Base-by-base conservation (phyloP, 192 early-diverging fungal genomes). In the Linnemannia hyalina region DNA sequence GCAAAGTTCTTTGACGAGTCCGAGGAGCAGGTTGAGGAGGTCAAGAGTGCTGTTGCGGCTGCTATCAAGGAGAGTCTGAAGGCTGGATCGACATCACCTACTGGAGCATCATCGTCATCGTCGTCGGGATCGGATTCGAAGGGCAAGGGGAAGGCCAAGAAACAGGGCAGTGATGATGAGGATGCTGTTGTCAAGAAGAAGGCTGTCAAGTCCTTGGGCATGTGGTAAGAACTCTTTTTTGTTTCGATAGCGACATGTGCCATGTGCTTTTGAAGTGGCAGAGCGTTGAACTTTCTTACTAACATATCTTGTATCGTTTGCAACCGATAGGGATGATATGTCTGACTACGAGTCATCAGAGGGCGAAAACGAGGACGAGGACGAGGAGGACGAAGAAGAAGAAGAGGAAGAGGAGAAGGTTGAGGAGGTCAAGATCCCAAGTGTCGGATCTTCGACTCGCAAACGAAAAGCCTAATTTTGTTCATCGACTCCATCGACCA, bases 1-100 rank as follows among this genome's bases (percentile, higher is more conserved):
- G 86, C 92, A 1, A 90, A 95, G 36, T 99, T 94, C 74, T 89
- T 92, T 54, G 82, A 93, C 68, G 90, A 92, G 46, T 86, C 92
- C 42, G 95, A 95, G 81, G 91, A 95, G 55, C 90, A 93, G 15
- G 89, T 93, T 0, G 94, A 94, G 60, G 86, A 89, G 20, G 92
- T 95, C 13, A 93, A 93, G 70, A 72, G 73, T 22, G 91, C 93
- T 18, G 92, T 96, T 38, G 77, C 82, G 0, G 83, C 85, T 42
- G 87, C 84, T n/a, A 77, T 86, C 79, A 86, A 86, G 52, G 84
- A 80, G n/a, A 86, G 76, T 65, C 35, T 86, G 75, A 86, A 86
- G 49, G 44, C 82, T 47, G 65, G 49, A 38, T 49, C 47, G 10
- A 8, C 73, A 44, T 76, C 68, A 11, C 54, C 73, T 22, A 42